Evolutionary conservation across 2,329 filamentous ascomycete genomes (phyloP).

Genomic region (Aaosphaeria pasadenensis): DNA sequence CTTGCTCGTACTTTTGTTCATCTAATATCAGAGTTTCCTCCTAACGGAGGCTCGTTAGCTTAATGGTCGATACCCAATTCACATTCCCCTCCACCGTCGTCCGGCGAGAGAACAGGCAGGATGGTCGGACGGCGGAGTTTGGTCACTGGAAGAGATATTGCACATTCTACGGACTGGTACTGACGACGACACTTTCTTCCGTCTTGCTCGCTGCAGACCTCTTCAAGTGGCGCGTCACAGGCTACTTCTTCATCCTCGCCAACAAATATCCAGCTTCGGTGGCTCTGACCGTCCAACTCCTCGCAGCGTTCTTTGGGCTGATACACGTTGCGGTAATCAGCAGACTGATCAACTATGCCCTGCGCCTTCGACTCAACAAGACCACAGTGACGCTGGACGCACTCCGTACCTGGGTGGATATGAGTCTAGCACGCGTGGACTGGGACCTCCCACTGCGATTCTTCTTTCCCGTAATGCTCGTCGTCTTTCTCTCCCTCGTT

Average conservation of each 20-base stretch:
- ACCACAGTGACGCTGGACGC: constrained; percentile 24
- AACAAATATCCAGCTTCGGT: constrained; percentile 20
- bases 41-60: neutral
- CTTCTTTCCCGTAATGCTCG: constrained; percentile 20
- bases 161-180: constrained; percentile 22
- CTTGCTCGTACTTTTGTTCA: neutral
- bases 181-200: constrained; percentile 20
- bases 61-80: constrained; percentile 1
- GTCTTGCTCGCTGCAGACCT: constrained; percentile 15
- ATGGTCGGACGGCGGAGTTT: constrained; percentile 14
- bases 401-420: constrained; percentile 24
- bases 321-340: constrained; percentile 24
- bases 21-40: neutral
- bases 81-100: constrained; percentile 12
- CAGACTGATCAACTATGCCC: constrained; percentile 27
- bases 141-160: constrained; percentile 23
- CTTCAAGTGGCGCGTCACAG: constrained; percentile 19
- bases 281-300: constrained; percentile 20
- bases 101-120: constrained; percentile 6
- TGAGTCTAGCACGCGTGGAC: constrained; percentile 21
- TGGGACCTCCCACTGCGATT: constrained; percentile 27
- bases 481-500: constrained; percentile 21
- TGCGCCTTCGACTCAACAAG: constrained; percentile 18
- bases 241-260: constrained; percentile 14
- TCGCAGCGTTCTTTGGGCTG: constrained; percentile 25